These are phyloP conservation scores for Eucalyptus fibrosa DNA, from an alignment of 345 rosid genomes.

Conservation along the genomic window DNA sequence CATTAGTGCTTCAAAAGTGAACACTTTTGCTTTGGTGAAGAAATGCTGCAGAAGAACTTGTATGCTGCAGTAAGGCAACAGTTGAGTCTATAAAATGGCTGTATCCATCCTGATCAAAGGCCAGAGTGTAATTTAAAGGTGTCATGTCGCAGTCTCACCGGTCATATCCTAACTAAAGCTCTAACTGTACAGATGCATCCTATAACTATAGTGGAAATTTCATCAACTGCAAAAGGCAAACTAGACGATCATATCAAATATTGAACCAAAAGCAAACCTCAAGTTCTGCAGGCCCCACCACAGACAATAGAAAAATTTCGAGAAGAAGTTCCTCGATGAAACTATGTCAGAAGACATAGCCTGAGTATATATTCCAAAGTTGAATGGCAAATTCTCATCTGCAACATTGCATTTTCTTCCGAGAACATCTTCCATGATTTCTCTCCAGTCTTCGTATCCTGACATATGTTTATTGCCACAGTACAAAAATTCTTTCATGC, in stretches of 20 bases:
- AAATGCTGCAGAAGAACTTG: not conserved
- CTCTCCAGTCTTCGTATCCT: slow-evolving; percentile 45
- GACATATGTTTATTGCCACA: slow-evolving; percentile 40
- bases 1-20: not conserved
- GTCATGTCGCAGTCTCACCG: not conserved
- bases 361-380: slow-evolving; percentile 65
- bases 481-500: slow-evolving; percentile 39
- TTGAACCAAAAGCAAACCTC: slow-evolving; percentile 29
- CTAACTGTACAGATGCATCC: not conserved
- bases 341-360: slow-evolving; percentile 55
- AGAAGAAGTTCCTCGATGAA: slow-evolving; percentile 26
- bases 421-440: slow-evolving; percentile 24
- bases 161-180: not conserved
- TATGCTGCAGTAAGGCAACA: not conserved
- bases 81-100: not conserved
- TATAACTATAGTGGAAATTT: not conserved
- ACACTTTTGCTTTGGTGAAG: not conserved
- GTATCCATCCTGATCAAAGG: not conserved
- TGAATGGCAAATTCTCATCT: slow-evolving; percentile 19
- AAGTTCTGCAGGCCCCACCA: slow-evolving; percentile 96
- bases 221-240: not conserved
- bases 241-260: not conserved
- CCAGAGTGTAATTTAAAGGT: not conserved
- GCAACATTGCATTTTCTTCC: slow-evolving; percentile 16
- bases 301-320: slow-evolving; percentile 67